Evolutionary conservation across 2,329 filamentous ascomycete species (phyloP).

Genomic region (Apiospora sp.): DNA sequence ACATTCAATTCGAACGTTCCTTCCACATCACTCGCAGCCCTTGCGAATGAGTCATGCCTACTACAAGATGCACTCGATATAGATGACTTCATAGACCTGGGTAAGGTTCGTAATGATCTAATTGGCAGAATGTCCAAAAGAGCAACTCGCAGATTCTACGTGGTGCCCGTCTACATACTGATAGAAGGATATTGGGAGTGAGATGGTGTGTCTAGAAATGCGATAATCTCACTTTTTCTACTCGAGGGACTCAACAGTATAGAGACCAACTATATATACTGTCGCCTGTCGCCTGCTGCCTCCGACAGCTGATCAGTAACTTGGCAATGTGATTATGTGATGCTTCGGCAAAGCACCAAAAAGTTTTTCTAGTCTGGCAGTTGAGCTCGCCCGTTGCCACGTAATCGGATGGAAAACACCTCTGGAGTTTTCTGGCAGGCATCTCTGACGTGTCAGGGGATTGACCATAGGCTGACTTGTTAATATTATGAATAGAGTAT

Average conservation of each 20-base stretch:
- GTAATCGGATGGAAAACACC: neutral
- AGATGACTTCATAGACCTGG: neutral
- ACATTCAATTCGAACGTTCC: slow-evolving; percentile 14
- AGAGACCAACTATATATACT: too few relatives aligned
- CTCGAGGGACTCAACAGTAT: too few relatives aligned
- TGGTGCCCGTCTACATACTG: neutral
- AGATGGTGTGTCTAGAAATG: too few relatives aligned
- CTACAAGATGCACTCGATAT: neutral
- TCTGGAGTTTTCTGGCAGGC: neutral
- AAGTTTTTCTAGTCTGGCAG: neutral
- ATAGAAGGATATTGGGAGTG: too few relatives aligned
- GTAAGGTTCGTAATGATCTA: neutral
- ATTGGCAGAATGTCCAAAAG: neutral
- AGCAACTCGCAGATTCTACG: neutral
- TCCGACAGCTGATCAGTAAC: too few relatives aligned
- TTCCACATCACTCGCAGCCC: neutral
- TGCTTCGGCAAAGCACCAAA: neutral
- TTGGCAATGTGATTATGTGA: too few relatives aligned
- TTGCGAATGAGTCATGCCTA: too few relatives aligned
- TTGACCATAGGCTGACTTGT: neutral
- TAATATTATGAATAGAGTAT: neutral
- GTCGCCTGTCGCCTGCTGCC: too few relatives aligned
- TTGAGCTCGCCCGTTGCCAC: neutral
- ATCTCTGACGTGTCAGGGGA: neutral
- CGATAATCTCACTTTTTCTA: too few relatives aligned